A percentile compares a stretch with the other conserved stretches of the same genome.
phyloP scores from a whole-genome alignment of 768 basidiomycete species.

The Tricholoma saponaceum region DNA sequence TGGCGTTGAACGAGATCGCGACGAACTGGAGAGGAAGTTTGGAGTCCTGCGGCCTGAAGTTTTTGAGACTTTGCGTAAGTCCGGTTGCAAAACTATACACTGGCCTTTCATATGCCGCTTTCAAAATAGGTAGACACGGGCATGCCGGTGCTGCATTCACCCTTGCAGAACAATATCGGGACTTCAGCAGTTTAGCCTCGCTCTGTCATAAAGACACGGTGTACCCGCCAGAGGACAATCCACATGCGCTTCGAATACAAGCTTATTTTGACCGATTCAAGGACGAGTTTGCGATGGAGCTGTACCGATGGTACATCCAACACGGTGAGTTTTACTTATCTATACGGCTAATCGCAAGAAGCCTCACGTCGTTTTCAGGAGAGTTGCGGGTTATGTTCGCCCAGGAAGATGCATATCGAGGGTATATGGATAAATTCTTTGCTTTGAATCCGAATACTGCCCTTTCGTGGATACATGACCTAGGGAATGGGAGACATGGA shows the following conservation, averaged over 20 bases:
- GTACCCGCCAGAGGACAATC: conserved; percentile 62
- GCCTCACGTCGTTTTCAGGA: conserved; percentile 36
- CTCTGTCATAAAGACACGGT: conserved; percentile 71
- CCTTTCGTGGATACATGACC: conserved; percentile 86
- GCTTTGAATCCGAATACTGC: conserved; percentile 48
- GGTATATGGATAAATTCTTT: conserved; percentile 74
- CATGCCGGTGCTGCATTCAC: conserved; percentile 68
- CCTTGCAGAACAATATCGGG: conserved; percentile 83
- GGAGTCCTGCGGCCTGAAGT: conserved; percentile 69
- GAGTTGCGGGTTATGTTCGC: conserved; percentile 81
- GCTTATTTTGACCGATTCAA: conserved; percentile 74
- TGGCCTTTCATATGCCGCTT: conserved; percentile 1
- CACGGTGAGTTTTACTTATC: conserved; percentile 59
- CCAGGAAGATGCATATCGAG: conserved; percentile 58
- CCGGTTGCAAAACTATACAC: background rate
- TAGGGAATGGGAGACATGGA: conserved; percentile 64
- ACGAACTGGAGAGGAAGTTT: conserved; percentile 65
- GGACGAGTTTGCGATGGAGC: conserved; percentile 79
- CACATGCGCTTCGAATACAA: conserved; percentile 58
- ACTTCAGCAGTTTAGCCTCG: conserved; percentile 81
- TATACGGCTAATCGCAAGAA: background rate
- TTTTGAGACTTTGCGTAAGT: conserved; percentile 76
- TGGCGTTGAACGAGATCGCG: conserved; percentile 50
- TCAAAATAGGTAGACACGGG: conserved; percentile 54
- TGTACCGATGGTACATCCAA: conserved; percentile 93